Base-by-base conservation (phyloP, 1,284 basidiomycete species). In the Wallemia ichthyophaga region DNA sequence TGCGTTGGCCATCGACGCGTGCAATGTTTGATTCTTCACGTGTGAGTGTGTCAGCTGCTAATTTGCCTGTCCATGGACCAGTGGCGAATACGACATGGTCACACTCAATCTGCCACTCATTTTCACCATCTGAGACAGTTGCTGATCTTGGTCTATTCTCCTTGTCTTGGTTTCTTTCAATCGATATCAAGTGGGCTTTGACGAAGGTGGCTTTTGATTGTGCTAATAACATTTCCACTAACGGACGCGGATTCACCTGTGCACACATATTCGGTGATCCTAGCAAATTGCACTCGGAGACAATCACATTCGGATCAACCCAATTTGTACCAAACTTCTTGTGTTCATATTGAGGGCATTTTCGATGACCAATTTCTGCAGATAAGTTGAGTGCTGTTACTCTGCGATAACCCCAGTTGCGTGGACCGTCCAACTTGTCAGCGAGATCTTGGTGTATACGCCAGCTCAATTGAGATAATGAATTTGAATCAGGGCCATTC, bases 21-120 rank as follows among this genome's bases (percentile, higher is more conserved):
- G 65, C 62, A 54, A 66, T 60, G 32, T 63, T 61, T 27, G 59
- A 25, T 1, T 64, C 62, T 15, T 61, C 48, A 54, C 65, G 61
- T 32, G 67, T 66, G n/a, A 71, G 63, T 27, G 58, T 57, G 2
- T 61, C 58, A 32, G 68, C 37, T 17, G 71, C 63, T n/a, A n/a
- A n/a, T 57, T 62, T 62, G n/a, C 70, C 70, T 0, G 70, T 69
- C 71, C 70, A 72, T 0, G 70, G 71, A 1, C 69, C 69, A 7
- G 67, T 64, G 2, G 65, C 63, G 13, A 70, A 28, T 25, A 69
- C 63, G 9, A 69, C 58, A 26, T 66, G 64, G 3, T 61, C 63
- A 24, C 63, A 63, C 1, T 60, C 63, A 1, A 60, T 26, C 7
- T 53, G 32, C 25, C 62, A 33, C 1, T 26, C 57, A 19, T 54